Conservation (phyloP, 2,329 filamentous ascomycete species). For the Venturia asperata region DNA sequence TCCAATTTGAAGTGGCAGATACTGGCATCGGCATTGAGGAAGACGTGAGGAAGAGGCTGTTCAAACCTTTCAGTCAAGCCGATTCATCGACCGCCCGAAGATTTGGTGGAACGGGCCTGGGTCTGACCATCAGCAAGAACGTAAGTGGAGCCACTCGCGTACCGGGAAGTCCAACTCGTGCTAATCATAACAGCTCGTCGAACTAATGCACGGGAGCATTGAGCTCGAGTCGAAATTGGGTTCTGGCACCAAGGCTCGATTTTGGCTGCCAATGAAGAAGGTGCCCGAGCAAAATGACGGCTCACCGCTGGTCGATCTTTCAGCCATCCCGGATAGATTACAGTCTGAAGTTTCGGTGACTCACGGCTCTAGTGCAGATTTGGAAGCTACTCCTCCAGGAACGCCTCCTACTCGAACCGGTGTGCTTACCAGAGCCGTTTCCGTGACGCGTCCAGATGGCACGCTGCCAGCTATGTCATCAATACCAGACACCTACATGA, state of each 20-base stretch:
- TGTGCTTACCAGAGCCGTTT: not conserved
- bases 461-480: not conserved
- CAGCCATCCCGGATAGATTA: constrained; percentile 59
- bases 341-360: constrained; percentile 53
- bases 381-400: constrained; percentile 40
- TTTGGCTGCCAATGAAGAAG: constrained; percentile 71
- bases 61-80: constrained; percentile 75
- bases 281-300: constrained; percentile 48
- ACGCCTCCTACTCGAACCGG: constrained; percentile 24
- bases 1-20: constrained; percentile 68
- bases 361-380: constrained; percentile 53
- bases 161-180: not conserved
- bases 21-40: constrained; percentile 78
- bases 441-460: not conserved
- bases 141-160: not conserved
- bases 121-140: constrained; percentile 75
- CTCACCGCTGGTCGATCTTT: constrained; percentile 53
- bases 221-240: constrained; percentile 60
- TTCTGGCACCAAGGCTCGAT: constrained; percentile 64
- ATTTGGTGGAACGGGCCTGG: constrained; percentile 74
- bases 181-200: constrained; percentile 45
- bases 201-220: constrained; percentile 74
- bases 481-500: constrained; percentile 30
- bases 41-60: constrained; percentile 63
- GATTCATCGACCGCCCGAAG: constrained; percentile 70